Percentiles rank a stretch among this genome's conserved stretches.
Conservation (phyloP, 805 yeast species). For the Schwanniomyces occidentalis region DNA sequence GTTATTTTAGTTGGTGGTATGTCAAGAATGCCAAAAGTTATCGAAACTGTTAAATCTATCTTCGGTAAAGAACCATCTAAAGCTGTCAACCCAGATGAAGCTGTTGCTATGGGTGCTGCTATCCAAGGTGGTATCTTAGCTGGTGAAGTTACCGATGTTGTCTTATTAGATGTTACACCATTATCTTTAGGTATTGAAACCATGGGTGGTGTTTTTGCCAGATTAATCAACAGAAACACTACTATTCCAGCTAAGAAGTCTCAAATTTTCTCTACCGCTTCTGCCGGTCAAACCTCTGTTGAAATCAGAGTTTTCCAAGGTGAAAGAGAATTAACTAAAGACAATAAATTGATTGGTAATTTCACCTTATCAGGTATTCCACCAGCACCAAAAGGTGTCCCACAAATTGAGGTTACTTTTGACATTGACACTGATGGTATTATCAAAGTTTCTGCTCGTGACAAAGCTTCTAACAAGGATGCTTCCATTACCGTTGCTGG, state of each 20-base stretch:
- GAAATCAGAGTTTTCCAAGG: slow-evolving; percentile 99
- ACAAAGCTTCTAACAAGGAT: slow-evolving; percentile 90
- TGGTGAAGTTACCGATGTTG: slow-evolving; percentile 92
- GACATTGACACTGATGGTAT: slow-evolving; percentile 98
- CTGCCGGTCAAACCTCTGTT: slow-evolving; percentile 94
- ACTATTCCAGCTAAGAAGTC: slow-evolving; percentile 97
- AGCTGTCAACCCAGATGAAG: slow-evolving; percentile 94
- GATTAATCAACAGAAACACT: slow-evolving; percentile 89
- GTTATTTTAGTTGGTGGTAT: slow-evolving; percentile 88
- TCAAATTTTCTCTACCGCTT: slow-evolving; percentile 94
- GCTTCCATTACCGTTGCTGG: slow-evolving; percentile 97
- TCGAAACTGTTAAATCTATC: slow-evolving; percentile 70
- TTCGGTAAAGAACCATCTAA: slow-evolving; percentile 85
- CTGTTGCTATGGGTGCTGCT: slow-evolving; percentile 95
- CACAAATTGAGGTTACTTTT: slow-evolving; percentile 91
- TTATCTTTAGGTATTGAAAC: slow-evolving; percentile 95
- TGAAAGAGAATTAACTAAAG: slow-evolving; percentile 97
- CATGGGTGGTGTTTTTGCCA: slow-evolving; percentile 95
- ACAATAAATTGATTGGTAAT: slow-evolving; percentile 96
- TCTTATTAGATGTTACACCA: slow-evolving; percentile 86
- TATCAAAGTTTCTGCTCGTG: slow-evolving; percentile 92
- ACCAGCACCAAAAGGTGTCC: slow-evolving; percentile 94
- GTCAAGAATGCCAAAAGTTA: slow-evolving; percentile 90
- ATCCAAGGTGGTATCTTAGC: slow-evolving; percentile 96
- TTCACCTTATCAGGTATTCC: slow-evolving; percentile 94